A percentile compares a stretch with the other conserved stretches of the same genome.
These are phyloP conservation scores for Chimonanthus salicifolius DNA, from an alignment of 164 flowering plant species.

Conservation along the genomic window DNA sequence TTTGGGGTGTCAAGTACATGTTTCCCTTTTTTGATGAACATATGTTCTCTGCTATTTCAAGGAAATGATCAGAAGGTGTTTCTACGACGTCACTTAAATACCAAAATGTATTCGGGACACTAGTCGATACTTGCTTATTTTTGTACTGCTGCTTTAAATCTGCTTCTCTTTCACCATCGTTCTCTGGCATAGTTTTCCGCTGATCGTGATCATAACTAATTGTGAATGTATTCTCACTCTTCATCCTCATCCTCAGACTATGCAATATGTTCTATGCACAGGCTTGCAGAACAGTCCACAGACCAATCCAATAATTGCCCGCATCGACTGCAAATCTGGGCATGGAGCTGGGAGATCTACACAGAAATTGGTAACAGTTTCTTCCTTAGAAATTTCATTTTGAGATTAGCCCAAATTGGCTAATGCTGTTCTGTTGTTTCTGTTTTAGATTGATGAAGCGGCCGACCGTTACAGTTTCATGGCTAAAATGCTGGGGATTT, in stretches of 20 bases:
- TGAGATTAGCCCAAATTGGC: not conserved
- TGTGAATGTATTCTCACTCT: not conserved
- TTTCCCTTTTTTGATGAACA: too few species aligned
- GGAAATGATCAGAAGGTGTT: too few species aligned
- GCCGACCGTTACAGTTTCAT: conserved; percentile 73
- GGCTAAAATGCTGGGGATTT: conserved; percentile 60
- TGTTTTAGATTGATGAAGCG: conserved; percentile 72
- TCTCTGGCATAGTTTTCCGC: not conserved
- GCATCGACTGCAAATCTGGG: conserved; percentile 88
- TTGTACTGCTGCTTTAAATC: too few species aligned
- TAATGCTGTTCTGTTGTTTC: not conserved
- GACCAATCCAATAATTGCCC: conserved; percentile 82
- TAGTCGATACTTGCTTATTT: too few species aligned
- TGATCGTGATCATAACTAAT: not conserved
- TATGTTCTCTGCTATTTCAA: too few species aligned
- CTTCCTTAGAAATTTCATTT: not conserved
- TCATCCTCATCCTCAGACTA: conserved; percentile 39
- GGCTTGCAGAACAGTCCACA: conserved; percentile 89
- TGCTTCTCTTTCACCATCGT: too few species aligned
- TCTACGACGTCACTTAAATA: too few species aligned
- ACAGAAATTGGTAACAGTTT: conserved; percentile 55
- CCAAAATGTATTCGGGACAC: too few species aligned
- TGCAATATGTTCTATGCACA: conserved; percentile 81
- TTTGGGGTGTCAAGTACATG: too few species aligned
- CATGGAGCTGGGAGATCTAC: conserved; percentile 99